Evolutionary conservation across 495 filamentous ascomycete species (phyloP), one percentile per base, ranked within the genome.

Genomic region (Penicillium taxi): DNA sequence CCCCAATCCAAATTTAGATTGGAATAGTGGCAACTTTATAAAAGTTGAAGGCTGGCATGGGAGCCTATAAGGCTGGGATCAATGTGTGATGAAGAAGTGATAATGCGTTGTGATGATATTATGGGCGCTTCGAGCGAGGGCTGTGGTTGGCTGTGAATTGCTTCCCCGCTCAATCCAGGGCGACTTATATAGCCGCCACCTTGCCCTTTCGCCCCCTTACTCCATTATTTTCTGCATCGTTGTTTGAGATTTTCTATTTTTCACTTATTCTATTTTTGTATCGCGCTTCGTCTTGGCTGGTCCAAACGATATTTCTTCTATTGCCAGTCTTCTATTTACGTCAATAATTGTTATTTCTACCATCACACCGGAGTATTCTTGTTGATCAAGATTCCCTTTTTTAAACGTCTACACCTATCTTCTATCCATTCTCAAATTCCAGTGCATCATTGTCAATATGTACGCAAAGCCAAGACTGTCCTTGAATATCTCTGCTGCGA

Each of bases 401-500:
- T 26, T 25, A 46, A 37, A 34, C 26, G 21, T 14, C 17, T 41
- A 16, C 26, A 32, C 18, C 33, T n/a, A 23, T 38, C 37, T 31
- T 41, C 32, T 37, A 29, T 38, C 14, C 40, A 37, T 12, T 42
- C 23, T 39, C 37, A 20, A 39, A 26, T 26, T 39, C 29, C 12
- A 42, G 4, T 21, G 9, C 20, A 17, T 16, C 32, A 30, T 23
- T 28, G 17, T 20, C 48, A 62, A 44, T 37, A 70, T 70, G 65
- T 58, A 60, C 52, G 48, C 61, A 38, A 62, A 56, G 37, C 69
- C 71, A 26, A 65, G 71, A 62, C 61, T 75, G 36, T 63, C 63
- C 34, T 41, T 74, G 45, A 64, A 55, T 53, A 69, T 72, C 39
- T 59, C 67, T 36, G 50, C 59, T 47, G 55, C 60, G 20, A 55